Conservation (phyloP, 2,329 filamentous ascomycete species). For the Pseudodiploospora longispora region DNA sequence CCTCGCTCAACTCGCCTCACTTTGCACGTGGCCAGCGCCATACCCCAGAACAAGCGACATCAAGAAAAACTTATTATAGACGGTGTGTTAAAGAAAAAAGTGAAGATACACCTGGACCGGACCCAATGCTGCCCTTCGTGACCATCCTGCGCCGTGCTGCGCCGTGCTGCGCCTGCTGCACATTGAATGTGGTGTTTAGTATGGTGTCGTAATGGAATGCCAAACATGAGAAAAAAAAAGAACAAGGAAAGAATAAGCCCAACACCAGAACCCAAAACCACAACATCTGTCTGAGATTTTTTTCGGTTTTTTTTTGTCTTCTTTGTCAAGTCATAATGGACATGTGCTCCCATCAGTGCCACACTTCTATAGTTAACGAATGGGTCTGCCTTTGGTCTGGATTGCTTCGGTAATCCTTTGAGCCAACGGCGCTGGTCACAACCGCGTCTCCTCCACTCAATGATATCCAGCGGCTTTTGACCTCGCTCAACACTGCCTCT, state of each 20-base stretch:
- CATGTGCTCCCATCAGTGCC: slow-evolving; percentile 12
- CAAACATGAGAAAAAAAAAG: slow-evolving; percentile 20
- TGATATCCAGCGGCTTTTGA: no score
- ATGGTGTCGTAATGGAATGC: slow-evolving; percentile 27
- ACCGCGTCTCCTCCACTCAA: no score
- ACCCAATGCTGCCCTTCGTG: slow-evolving; percentile 30
- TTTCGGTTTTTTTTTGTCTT: slow-evolving; percentile 4
- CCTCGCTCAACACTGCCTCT: no score
- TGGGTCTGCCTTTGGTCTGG: background rate
- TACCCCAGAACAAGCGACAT: slow-evolving; percentile 9
- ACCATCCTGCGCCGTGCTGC: slow-evolving; percentile 31
- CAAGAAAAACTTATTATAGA: slow-evolving; percentile 15
- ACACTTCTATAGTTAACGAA: slow-evolving; percentile 16
- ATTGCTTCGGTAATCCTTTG: no score
- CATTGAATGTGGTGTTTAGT: slow-evolving; percentile 24
- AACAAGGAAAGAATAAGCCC: slow-evolving; percentile 9
- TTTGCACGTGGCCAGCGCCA: background rate
- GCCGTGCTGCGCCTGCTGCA: slow-evolving; percentile 29
- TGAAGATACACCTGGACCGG: slow-evolving; percentile 21
- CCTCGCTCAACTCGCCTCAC: slow-evolving; percentile 4
- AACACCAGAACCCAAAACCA: slow-evolving; percentile 14
- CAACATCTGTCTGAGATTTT: slow-evolving; percentile 12
- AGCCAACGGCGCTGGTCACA: no score
- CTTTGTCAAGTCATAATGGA: slow-evolving; percentile 15
- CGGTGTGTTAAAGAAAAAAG: slow-evolving; percentile 13